Conservation (phyloP, 1,284 basidiomycete genomes). For the Amylostereum areolatum region DNA sequence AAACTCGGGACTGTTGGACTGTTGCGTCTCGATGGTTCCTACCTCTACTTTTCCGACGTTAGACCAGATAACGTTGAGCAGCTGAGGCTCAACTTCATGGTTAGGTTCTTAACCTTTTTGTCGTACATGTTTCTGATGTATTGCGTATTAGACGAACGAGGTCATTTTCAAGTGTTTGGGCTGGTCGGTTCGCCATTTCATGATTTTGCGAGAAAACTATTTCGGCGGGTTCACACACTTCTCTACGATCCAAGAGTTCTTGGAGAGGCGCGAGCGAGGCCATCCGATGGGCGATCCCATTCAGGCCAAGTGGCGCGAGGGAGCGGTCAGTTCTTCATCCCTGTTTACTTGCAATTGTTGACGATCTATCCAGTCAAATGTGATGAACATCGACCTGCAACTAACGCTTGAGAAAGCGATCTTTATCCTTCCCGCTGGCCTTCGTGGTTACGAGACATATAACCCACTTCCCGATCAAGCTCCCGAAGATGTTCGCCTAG, state of each 20-base stretch:
- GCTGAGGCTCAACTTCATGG: conserved; percentile 64
- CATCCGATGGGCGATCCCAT: conserved; percentile 76
- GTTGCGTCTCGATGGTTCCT: conserved; percentile 64
- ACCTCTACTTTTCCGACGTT: conserved; percentile 66
- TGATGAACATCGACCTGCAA: conserved; percentile 69
- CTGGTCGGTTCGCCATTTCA: conserved; percentile 82
- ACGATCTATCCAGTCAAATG: conserved; percentile 54
- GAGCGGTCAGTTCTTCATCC: conserved; percentile 32
- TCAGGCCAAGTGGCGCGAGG: conserved; percentile 69
- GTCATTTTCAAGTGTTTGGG: conserved; percentile 71
- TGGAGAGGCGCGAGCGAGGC: conserved; percentile 57
- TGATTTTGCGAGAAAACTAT: conserved; percentile 88
- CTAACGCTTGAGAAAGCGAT: conserved; percentile 49
- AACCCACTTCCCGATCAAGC: conserved; percentile 15
- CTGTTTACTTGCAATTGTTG: background rate
- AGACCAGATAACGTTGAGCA: conserved; percentile 72
- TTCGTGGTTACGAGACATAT: conserved; percentile 61
- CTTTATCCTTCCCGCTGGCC: conserved; percentile 66
- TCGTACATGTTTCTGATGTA: background rate
- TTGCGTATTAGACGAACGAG: conserved; percentile 35
- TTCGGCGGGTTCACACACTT: conserved; percentile 90
- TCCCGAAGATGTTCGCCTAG: conserved; percentile 31
- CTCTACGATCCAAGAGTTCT: conserved; percentile 78
- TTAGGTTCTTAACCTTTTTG: conserved; percentile 26
- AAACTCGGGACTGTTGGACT: conserved; percentile 56